Conservation (phyloP, 169 alveolate species). For the Plasmodium knowlesi region DNA sequence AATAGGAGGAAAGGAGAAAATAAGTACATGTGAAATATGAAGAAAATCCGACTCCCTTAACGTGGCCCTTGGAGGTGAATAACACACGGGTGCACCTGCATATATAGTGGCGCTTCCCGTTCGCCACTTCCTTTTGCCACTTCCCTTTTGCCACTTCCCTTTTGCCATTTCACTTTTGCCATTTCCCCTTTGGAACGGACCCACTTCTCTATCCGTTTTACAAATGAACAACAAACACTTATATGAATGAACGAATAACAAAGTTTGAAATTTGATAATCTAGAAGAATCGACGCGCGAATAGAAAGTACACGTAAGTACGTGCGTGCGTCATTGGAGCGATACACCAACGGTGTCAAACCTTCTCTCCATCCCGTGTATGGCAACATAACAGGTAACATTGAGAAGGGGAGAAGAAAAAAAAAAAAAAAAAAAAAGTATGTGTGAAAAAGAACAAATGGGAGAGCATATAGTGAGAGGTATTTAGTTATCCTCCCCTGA, state of each 20-base stretch:
- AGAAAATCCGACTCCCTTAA: neutral
- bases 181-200: neutral
- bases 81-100: neutral
- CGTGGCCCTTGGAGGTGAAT: neutral
- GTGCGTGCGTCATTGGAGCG: neutral
- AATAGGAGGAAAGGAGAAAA: neutral
- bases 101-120: neutral
- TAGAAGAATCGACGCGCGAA: neutral
- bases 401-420: neutral
- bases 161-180: neutral
- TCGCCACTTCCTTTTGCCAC: neutral
- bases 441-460: neutral
- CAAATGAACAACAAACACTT: neutral
- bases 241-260: neutral
- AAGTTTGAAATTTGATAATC: neutral
- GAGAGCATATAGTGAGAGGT: neutral
- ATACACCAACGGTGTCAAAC: neutral
- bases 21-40: neutral
- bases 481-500: neutral
- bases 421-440: neutral
- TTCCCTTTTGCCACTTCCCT: neutral
- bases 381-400: neutral
- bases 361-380: neutral
- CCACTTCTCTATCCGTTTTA: neutral
- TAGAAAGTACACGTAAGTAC: neutral